phyloP scores from a whole-genome alignment of 495 filamentous ascomycete genomes.

The Lasiosphaeriaceae sp. region DNA sequence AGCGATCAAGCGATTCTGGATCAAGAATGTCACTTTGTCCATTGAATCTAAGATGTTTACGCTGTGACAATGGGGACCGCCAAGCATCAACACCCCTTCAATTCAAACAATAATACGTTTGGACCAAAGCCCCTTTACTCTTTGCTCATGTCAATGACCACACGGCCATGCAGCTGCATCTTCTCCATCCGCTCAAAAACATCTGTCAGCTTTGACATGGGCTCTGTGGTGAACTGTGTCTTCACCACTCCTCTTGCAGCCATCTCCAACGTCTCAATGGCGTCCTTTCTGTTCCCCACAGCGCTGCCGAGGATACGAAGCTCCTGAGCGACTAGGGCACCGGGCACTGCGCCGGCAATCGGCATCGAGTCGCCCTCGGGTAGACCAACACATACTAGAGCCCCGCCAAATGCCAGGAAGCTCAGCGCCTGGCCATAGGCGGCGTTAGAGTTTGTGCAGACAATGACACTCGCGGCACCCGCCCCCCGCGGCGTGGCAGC shows the following conservation, averaged over 20 bases:
- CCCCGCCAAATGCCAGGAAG: slow-evolving; percentile 61
- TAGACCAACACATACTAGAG: slow-evolving; percentile 62
- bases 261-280: slow-evolving; percentile 63
- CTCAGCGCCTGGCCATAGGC: slow-evolving; percentile 59
- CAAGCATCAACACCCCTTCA: no score
- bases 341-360: slow-evolving; percentile 54
- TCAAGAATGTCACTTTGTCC: no score
- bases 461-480: slow-evolving; percentile 61
- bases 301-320: slow-evolving; percentile 56
- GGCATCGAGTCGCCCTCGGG: slow-evolving; percentile 57
- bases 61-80: no score
- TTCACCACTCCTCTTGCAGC: slow-evolving; percentile 59
- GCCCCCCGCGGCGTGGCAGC: slow-evolving; percentile 52
- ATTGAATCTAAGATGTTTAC: no score
- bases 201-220: slow-evolving; percentile 58
- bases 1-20: no score
- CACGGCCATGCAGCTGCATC: slow-evolving; percentile 54
- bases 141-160: slow-evolving; percentile 51
- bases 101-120: no score
- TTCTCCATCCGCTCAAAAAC: slow-evolving; percentile 59
- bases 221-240: slow-evolving; percentile 53
- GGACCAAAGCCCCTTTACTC: background rate
- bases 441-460: slow-evolving; percentile 60
- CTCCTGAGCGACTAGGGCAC: slow-evolving; percentile 48
- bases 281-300: slow-evolving; percentile 62